phyloP scores from a whole-genome alignment of 2,329 filamentous ascomycete species.

The Aspergillus amoenus region DNA sequence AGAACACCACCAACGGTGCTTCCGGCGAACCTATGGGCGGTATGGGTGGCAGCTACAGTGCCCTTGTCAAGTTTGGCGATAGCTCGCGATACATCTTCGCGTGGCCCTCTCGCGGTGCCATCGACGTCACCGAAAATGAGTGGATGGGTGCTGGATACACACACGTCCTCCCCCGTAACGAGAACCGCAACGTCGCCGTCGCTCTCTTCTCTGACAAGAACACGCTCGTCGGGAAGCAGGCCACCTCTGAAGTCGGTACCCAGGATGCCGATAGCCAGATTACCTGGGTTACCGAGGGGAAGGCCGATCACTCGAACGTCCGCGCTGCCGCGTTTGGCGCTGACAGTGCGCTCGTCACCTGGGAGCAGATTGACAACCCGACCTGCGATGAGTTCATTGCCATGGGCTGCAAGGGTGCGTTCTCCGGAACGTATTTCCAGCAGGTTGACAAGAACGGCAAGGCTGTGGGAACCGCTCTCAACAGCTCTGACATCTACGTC shows the following conservation, averaged over 20 bases:
- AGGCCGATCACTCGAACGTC: constrained; percentile 58
- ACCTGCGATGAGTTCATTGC: constrained; percentile 54
- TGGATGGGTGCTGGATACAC: constrained; percentile 62
- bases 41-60: constrained; percentile 63
- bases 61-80: constrained; percentile 54
- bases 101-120: constrained; percentile 62
- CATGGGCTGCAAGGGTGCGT: constrained; percentile 61
- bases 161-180: constrained; percentile 52
- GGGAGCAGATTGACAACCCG: constrained; percentile 61
- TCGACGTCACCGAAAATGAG: constrained; percentile 53
- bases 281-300: constrained; percentile 58
- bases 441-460: constrained; percentile 53
- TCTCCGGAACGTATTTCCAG: constrained; percentile 61
- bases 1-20: constrained; percentile 61
- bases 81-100: constrained; percentile 59
- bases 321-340: constrained; percentile 58
- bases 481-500: constrained; percentile 56
- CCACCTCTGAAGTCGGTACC: constrained; percentile 54
- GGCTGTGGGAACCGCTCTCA: constrained; percentile 53
- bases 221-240: constrained; percentile 55
- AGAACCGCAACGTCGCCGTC: constrained; percentile 61
- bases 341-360: constrained; percentile 56
- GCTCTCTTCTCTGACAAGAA: constrained; percentile 59
- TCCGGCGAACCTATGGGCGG: constrained; percentile 61
- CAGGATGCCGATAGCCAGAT: constrained; percentile 58